Percentiles rank a stretch among this genome's conserved stretches.
phyloP scores from a whole-genome alignment of 306 rosid species.

The Begonia peltatifolia region DNA sequence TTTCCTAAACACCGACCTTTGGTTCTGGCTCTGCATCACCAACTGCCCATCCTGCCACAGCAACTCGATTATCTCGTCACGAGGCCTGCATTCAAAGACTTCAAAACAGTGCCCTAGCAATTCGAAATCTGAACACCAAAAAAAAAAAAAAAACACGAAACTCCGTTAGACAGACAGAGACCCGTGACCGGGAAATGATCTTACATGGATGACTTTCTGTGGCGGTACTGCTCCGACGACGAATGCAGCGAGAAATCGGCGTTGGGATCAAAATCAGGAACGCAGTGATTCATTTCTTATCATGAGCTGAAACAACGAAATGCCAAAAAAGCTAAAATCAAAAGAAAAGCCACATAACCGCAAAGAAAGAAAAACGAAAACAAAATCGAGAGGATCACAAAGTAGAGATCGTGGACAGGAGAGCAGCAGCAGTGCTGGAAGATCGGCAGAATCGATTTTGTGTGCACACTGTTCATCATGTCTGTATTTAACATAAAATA shows the following conservation, averaged over 20 bases:
- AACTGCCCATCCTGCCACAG: conserved; percentile 65
- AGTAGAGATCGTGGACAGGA: background rate
- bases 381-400: too few species aligned
- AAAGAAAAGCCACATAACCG: background rate
- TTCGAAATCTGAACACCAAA: background rate
- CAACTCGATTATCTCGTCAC: conserved; percentile 58
- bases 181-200: background rate
- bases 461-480: background rate
- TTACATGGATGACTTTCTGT: background rate
- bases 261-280: background rate
- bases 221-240: too few species aligned
- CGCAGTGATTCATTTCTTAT: background rate
- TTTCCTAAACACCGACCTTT: conserved; percentile 20
- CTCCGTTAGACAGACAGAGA: background rate
- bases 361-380: too few species aligned
- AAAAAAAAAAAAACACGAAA: background rate
- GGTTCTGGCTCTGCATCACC: conserved; percentile 43
- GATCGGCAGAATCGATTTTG: background rate
- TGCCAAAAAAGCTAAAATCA: background rate
- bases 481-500: background rate
- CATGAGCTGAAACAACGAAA: background rate
- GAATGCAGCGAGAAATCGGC: background rate
- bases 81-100: conserved; percentile 27
- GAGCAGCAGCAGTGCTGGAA: background rate
- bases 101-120: background rate